Conservation (phyloP, 1,284 basidiomycete genomes). For the Volvariella volvacea region DNA sequence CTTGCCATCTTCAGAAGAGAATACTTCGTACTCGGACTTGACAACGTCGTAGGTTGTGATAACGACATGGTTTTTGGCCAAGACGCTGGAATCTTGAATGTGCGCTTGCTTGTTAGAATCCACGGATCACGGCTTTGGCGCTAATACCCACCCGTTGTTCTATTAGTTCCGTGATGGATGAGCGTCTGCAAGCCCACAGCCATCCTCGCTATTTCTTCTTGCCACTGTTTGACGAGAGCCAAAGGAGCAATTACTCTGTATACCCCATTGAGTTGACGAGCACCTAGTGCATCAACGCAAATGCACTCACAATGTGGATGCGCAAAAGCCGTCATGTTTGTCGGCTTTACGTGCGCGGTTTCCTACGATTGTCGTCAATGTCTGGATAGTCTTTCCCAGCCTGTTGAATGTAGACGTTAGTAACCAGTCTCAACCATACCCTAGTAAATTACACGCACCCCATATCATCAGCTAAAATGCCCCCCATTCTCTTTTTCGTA, state of each 20-base stretch:
- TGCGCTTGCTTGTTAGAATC: slow-evolving; percentile 25
- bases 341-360: slow-evolving; percentile 66
- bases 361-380: slow-evolving; percentile 76
- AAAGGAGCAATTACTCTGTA: slow-evolving; percentile 76
- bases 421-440: no score
- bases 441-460: slow-evolving; percentile 39
- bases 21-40: slow-evolving; percentile 64
- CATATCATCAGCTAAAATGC: slow-evolving; percentile 93
- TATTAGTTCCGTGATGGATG: slow-evolving; percentile 75
- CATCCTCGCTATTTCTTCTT: slow-evolving; percentile 78
- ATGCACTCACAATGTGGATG: slow-evolving; percentile 62
- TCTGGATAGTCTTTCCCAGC: slow-evolving; percentile 92
- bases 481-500: slow-evolving; percentile 70
- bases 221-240: slow-evolving; percentile 90
- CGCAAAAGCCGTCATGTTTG: slow-evolving; percentile 63
- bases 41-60: slow-evolving; percentile 82
- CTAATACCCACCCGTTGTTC: slow-evolving; percentile 55
- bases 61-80: slow-evolving; percentile 70
- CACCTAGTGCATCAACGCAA: slow-evolving; percentile 4
- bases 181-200: slow-evolving; percentile 63
- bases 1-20: slow-evolving; percentile 32
- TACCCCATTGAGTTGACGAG: slow-evolving; percentile 8
- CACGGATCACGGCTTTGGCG: not conserved
- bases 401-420: slow-evolving; percentile 24
- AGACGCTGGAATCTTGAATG: slow-evolving; percentile 51